Percentiles rank a stretch among this genome's conserved stretches.
Conservation (phyloP, 192 early-diverging fungal species). For the Lobosporangium transversale region DNA sequence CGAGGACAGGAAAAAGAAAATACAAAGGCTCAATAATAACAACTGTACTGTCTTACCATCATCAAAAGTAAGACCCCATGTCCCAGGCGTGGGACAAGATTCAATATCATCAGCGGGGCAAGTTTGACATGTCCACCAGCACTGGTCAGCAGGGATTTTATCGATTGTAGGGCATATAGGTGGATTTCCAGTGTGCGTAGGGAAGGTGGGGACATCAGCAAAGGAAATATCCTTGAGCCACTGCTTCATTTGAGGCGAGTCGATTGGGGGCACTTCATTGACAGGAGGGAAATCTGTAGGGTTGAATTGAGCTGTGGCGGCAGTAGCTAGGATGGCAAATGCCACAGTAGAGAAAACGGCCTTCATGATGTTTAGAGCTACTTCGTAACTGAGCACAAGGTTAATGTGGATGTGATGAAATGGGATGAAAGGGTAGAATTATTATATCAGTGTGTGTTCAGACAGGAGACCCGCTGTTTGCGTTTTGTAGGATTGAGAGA, state of each 20-base stretch:
- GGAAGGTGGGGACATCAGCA: slow-evolving; percentile 42
- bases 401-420: not conserved
- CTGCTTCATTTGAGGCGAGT: slow-evolving; percentile 19
- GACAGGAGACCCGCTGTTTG: too few relatives aligned
- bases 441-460: too few relatives aligned
- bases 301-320: slow-evolving; percentile 26
- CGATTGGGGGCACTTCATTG: slow-evolving; percentile 29
- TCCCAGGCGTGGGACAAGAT: slow-evolving; percentile 57
- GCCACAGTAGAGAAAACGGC: slow-evolving; percentile 9
- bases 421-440: not conserved
- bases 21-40: too few relatives aligned
- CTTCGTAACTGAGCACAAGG: not conserved
- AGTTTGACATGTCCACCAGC: slow-evolving; percentile 41
- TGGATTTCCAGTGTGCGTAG: slow-evolving; percentile 35
- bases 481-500: too few relatives aligned
- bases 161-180: not conserved
- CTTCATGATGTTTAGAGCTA: slow-evolving; percentile 41
- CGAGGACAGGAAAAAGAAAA: too few relatives aligned
- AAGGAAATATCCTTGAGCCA: slow-evolving; percentile 38
- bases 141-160: slow-evolving; percentile 18
- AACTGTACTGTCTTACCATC: slow-evolving; percentile 63
- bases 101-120: slow-evolving; percentile 19
- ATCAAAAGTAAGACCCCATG: slow-evolving; percentile 65
- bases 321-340: slow-evolving; percentile 6
- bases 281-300: slow-evolving; percentile 22